These are phyloP conservation scores for Penicillium sp. DNA, from an alignment of 2,329 filamentous ascomycete species.

Conservation along the genomic window DNA sequence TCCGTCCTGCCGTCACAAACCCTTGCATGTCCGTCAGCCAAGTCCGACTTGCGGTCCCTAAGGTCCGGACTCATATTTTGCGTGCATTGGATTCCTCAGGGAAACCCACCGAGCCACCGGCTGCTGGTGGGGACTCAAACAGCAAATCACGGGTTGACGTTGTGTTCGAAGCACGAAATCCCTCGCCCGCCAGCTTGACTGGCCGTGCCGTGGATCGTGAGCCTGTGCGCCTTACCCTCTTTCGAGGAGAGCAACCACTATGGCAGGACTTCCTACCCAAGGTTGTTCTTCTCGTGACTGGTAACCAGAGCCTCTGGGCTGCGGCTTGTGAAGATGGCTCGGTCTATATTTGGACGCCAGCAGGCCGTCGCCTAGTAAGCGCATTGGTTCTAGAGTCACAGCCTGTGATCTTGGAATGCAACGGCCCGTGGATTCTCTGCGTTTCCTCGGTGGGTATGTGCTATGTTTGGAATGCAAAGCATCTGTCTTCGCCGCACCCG, in stretches of 20 bases:
- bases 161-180: slow-evolving; percentile 84
- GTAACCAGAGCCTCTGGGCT: slow-evolving; percentile 85
- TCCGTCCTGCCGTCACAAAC: slow-evolving; percentile 81
- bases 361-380: slow-evolving; percentile 77
- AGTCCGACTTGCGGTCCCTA: slow-evolving; percentile 78
- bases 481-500: slow-evolving; percentile 76
- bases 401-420: slow-evolving; percentile 85
- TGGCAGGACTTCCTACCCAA: slow-evolving; percentile 94
- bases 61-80: slow-evolving; percentile 74
- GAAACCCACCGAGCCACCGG: slow-evolving; percentile 40
- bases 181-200: slow-evolving; percentile 55
- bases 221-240: slow-evolving; percentile 75
- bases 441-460: slow-evolving; percentile 83
- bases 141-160: slow-evolving; percentile 58
- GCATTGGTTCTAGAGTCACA: slow-evolving; percentile 84
- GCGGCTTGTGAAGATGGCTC: slow-evolving; percentile 90
- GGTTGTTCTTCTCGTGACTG: slow-evolving; percentile 81
- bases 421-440: slow-evolving; percentile 82
- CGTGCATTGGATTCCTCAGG: slow-evolving; percentile 62
- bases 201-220: slow-evolving; percentile 63
- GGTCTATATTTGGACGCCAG: slow-evolving; percentile 85
- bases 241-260: slow-evolving; percentile 69
- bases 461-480: slow-evolving; percentile 88
- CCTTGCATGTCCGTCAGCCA: slow-evolving; percentile 77
- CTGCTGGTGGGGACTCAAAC: slow-evolving; percentile 30